These are phyloP conservation scores for Fagus sylvatica DNA, from an alignment of 306 rosid genomes.

Conservation along the genomic window DNA sequence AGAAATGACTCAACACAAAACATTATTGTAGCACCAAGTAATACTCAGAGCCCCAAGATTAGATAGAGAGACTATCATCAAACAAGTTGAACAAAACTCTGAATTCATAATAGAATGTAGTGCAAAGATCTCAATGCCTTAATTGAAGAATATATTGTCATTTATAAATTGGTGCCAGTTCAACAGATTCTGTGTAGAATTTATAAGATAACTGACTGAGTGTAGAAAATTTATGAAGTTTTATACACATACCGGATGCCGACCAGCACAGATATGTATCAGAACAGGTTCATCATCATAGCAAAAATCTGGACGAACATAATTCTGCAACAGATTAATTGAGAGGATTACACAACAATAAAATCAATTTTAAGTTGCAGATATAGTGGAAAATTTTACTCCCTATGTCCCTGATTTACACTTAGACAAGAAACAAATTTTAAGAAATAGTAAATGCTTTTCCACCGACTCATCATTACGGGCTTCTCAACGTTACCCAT, in stretches of 20 bases:
- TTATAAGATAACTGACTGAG: no score
- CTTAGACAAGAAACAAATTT: neutral
- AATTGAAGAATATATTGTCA: no score
- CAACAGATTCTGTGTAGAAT: no score
- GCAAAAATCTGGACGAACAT: constrained; percentile 66
- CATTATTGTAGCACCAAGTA: no score
- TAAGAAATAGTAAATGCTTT: neutral
- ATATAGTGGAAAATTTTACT: neutral
- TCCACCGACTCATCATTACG: neutral
- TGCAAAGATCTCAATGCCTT: no score
- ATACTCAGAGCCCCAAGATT: no score
- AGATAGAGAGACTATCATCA: no score
- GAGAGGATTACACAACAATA: constrained; percentile 13
- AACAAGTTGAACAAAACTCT: no score
- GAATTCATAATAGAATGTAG: no score
- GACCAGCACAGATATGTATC: constrained; percentile 71
- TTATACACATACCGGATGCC: constrained; percentile 74
- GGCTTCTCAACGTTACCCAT: no score
- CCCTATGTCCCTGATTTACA: neutral
- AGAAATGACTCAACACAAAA: no score
- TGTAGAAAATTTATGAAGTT: constrained; percentile 7
- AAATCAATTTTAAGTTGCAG: neutral
- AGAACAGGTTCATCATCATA: constrained; percentile 70
- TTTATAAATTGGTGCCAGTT: no score
- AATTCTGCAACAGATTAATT: constrained; percentile 54